Evolutionary conservation across 441 rosid genomes (phyloP), one percentile per base, ranked within the genome.

Genomic region (Raphanus hybrid): DNA sequence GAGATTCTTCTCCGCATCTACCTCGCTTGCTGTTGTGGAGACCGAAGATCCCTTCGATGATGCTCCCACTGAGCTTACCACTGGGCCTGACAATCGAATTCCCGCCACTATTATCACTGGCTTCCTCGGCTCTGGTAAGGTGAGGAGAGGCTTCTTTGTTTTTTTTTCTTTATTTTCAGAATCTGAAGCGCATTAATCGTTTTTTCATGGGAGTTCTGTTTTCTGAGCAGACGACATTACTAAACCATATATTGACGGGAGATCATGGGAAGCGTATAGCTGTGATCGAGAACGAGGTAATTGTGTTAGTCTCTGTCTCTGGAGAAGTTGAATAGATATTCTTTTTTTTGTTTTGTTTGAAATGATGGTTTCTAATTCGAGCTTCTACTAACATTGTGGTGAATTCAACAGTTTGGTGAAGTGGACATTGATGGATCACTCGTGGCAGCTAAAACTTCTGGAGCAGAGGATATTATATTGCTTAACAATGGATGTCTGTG

Each of bases 41-140:
- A 74, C 80, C 23, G 96, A 88, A 35, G 90, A 88, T 45, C 6
- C 52, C 14, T 45, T 45, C 52, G 52, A 29, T 29, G 34, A 41
- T 41, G 48, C 3, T 2, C 0, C 48, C 48, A 78, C 87, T 12
- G 86, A 89, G 76, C 86, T 82, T 67, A 81, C 88, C 1, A 89
- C 91, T 0, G 99, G 26, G 26, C 90, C 91, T 0, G 99, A 95
- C 66, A 85, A 82, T 80, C 91, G 96, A 73, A 84, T 89, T 73
- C 97, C 99, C 20, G 99, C 95, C 57, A 93, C 97, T 12, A 91
- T 95, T 52, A 93, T 95, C 74, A 95, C 98, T 2, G 97, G 99
- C 1, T 93, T 95, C 63, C 71, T 95, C 65, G 99, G 98, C 8
- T 95, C 99, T 26, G 98, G 97, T 10, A 90, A 95, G 95, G 99